These are phyloP conservation scores for Barnettozyma vustinii DNA, from an alignment of 805 yeast genomes.

Conservation along the genomic window DNA sequence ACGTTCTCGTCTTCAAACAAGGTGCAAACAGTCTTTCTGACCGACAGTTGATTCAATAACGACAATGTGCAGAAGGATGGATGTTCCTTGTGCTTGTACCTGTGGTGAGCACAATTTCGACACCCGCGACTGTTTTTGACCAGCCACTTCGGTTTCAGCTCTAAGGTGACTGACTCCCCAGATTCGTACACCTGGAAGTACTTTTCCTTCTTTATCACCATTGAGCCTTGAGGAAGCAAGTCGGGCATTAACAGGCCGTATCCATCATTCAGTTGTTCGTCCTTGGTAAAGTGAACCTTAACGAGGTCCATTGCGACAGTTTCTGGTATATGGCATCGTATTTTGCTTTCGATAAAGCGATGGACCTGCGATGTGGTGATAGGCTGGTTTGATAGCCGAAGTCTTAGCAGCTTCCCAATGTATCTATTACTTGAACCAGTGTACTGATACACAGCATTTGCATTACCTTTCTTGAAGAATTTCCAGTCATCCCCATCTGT, in stretches of 20 bases:
- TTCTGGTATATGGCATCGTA: constrained; percentile 26
- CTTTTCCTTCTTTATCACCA: constrained; percentile 29
- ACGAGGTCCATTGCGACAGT: constrained; percentile 20
- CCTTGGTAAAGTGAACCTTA: constrained; percentile 8
- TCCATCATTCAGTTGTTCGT: constrained; percentile 29
- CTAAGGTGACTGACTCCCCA: constrained; percentile 29
- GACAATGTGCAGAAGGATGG: constrained; percentile 44
- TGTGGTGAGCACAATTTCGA: constrained; percentile 52
- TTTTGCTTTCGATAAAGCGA: constrained; percentile 6
- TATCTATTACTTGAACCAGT: constrained; percentile 31
- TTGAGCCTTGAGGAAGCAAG: constrained; percentile 31
- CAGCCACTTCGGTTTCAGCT: constrained; percentile 63
- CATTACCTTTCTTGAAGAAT: constrained; percentile 44
- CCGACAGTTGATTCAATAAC: constrained; percentile 16
- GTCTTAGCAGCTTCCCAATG: constrained; percentile 26
- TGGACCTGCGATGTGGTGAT: constrained; percentile 13
- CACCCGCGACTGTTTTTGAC: constrained; percentile 34
- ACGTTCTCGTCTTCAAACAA: constrained; percentile 3
- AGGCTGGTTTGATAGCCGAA: constrained; percentile 26
- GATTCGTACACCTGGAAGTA: constrained; percentile 29
- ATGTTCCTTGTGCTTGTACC: constrained; percentile 27
- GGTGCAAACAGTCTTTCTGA: not conserved
- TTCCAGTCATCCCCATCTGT: constrained; percentile 29
- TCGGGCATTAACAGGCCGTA: constrained; percentile 41
- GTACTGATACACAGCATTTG: constrained; percentile 41